Evolutionary conservation across 176 grass and related monocot species (phyloP).

Genomic region (Poa pratensis): DNA sequence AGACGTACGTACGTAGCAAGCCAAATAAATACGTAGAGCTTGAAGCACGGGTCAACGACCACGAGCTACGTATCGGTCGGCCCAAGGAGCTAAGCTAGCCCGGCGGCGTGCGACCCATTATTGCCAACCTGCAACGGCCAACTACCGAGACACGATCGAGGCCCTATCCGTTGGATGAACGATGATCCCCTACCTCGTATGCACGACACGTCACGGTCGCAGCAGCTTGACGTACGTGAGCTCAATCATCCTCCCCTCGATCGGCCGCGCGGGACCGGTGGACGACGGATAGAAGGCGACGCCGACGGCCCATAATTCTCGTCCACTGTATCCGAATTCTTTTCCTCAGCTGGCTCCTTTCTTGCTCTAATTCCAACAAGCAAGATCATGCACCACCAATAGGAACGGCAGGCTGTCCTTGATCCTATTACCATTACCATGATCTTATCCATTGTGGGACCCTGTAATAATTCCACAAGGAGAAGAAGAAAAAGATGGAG

Average conservation of each 20-base stretch:
- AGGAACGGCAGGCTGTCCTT: background rate
- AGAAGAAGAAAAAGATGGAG: background rate
- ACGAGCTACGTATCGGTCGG: background rate
- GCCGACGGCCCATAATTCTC: too few species aligned
- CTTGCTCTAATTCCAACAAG: too few species aligned
- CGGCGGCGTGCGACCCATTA: background rate
- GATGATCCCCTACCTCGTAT: slow-evolving; percentile 33
- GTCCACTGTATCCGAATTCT: too few species aligned
- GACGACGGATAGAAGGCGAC: too few species aligned
- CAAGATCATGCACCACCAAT: too few species aligned
- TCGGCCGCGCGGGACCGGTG: too few species aligned
- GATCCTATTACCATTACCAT: background rate
- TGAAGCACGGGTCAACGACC: background rate
- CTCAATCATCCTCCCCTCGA: too few species aligned
- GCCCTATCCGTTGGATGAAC: background rate
- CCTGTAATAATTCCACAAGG: background rate
- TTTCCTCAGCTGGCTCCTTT: too few species aligned
- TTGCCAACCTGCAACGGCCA: background rate
- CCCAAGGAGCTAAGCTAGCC: too few species aligned
- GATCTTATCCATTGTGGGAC: background rate
- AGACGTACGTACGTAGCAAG: too few species aligned
- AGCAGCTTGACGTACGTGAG: slow-evolving; percentile 27
- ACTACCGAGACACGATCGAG: background rate
- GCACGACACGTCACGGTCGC: slow-evolving; percentile 48
- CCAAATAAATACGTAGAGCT: background rate